Evolutionary conservation across 306 rosid species (phyloP).

Genomic region (Casuarina cunninghamiana): DNA sequence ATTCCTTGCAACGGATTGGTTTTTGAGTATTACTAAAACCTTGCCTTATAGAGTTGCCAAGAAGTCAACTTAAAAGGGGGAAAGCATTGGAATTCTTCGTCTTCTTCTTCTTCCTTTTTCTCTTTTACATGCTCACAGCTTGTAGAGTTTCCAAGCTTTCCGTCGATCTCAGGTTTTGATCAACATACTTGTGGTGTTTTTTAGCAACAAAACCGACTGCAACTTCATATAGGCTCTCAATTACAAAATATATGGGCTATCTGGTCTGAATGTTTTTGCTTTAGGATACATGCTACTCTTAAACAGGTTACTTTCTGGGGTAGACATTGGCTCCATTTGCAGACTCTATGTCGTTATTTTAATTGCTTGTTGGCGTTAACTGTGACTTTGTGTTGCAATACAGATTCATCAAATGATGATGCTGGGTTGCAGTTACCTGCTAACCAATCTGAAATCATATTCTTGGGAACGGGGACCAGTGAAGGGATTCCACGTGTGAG

Average conservation of each 20-base stretch:
- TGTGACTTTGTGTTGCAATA: slow-evolving; percentile 29
- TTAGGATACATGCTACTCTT: not conserved
- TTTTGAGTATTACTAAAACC: not conserved
- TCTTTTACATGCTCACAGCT: not conserved
- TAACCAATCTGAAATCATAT: slow-evolving; percentile 61
- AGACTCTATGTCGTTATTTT: not conserved
- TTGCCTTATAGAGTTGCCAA: not conserved
- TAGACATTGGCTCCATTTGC: slow-evolving; percentile 9
- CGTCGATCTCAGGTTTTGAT: not conserved
- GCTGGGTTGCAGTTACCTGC: slow-evolving; percentile 27
- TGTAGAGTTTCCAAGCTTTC: not conserved
- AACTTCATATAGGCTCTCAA: not conserved
- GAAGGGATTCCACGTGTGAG: slow-evolving; percentile 95
- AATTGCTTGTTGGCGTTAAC: slow-evolving; percentile 12
- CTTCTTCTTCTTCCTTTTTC: too few species aligned
- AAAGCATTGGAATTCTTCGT: not conserved
- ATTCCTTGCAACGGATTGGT: not conserved
- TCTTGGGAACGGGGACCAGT: slow-evolving; percentile 91
- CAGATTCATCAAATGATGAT: slow-evolving; percentile 45
- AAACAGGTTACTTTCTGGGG: slow-evolving; percentile 1
- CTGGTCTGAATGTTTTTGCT: not conserved
- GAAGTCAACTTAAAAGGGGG: not conserved
- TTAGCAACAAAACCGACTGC: not conserved
- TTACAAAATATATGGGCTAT: not conserved
- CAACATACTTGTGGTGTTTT: not conserved